A percentile compares a stretch with the other conserved stretches of the same genome.
phyloP scores from a whole-genome alignment of 2,329 filamentous ascomycete genomes.

The Ceratocystis cubensis region DNA sequence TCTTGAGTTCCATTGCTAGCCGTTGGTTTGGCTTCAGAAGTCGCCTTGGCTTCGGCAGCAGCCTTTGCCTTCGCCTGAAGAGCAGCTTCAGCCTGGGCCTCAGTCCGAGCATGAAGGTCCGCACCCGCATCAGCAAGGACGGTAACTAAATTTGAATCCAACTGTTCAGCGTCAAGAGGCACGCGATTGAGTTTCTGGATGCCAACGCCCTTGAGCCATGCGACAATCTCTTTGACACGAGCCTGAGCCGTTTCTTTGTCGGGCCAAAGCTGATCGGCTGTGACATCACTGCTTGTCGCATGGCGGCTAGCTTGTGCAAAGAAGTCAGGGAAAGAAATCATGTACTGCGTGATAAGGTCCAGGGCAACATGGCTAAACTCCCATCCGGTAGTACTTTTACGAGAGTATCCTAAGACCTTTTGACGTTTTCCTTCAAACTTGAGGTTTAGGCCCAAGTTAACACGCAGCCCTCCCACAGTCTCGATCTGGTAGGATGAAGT shows the following conservation, averaged over 20 bases:
- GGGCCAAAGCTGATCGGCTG: conserved; percentile 76
- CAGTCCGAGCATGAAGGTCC: conserved; percentile 33
- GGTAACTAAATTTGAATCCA: conserved; percentile 82
- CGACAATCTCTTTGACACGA: conserved; percentile 84
- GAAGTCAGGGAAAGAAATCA: conserved; percentile 89
- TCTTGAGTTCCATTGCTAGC: too few species aligned
- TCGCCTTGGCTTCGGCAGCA: not conserved
- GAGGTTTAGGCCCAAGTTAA: conserved; percentile 87
- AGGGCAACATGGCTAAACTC: conserved; percentile 85
- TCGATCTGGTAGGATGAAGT: conserved; percentile 85
- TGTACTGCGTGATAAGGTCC: conserved; percentile 71
- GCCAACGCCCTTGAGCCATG: conserved; percentile 85
- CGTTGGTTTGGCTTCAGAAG: not conserved
- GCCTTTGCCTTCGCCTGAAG: not conserved
- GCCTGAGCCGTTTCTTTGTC: conserved; percentile 55
- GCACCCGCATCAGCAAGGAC: conserved; percentile 59
- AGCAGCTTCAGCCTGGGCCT: not conserved
- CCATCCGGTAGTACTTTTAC: conserved; percentile 77
- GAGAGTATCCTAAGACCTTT: conserved; percentile 91
- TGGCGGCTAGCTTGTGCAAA: conserved; percentile 79
- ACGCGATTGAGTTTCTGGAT: conserved; percentile 88
- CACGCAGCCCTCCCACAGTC: conserved; percentile 61
- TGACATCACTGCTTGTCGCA: conserved; percentile 70
- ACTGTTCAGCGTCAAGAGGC: conserved; percentile 90
- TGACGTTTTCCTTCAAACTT: conserved; percentile 94